Percentiles rank a stretch among this genome's conserved stretches.
phyloP scores from a whole-genome alignment of 2,329 filamentous ascomycete genomes.

The Cyphellophora europaea region DNA sequence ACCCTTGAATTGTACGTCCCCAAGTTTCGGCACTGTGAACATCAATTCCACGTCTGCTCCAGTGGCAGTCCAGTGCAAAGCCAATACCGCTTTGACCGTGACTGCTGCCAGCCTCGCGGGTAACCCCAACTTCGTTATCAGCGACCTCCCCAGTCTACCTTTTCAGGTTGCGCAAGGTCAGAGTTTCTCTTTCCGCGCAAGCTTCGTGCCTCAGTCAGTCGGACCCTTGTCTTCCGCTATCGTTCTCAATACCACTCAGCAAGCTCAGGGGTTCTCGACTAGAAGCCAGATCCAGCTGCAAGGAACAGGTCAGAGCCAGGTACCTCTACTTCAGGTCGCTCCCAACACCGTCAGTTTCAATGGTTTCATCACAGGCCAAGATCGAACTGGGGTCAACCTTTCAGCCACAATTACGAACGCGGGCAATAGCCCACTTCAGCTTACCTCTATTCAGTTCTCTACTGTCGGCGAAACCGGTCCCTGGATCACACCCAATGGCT shows the following conservation, averaged over 20 bases:
- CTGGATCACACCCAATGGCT: slow-evolving; percentile 13
- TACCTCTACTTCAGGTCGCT: slow-evolving; percentile 26
- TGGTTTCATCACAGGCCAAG: slow-evolving; percentile 27
- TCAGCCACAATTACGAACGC: slow-evolving; percentile 28
- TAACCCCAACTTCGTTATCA: slow-evolving; percentile 27
- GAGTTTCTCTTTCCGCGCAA: slow-evolving; percentile 32
- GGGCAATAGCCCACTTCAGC: slow-evolving; percentile 27
- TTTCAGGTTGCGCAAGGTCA: slow-evolving; percentile 23
- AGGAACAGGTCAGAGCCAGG: slow-evolving; percentile 29
- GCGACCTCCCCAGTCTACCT: slow-evolving; percentile 28
- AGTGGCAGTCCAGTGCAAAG: slow-evolving; percentile 8
- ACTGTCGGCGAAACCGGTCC: slow-evolving; percentile 10
- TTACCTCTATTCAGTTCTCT: slow-evolving; percentile 18
- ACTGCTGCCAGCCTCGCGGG: slow-evolving; percentile 15
- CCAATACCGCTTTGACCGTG: slow-evolving; percentile 25
- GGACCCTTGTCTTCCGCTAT: slow-evolving; percentile 29
- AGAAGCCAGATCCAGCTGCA: slow-evolving; percentile 28
- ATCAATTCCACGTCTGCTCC: slow-evolving; percentile 27
- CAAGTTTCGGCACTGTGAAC: slow-evolving; percentile 31
- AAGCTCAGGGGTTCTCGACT: slow-evolving; percentile 27
- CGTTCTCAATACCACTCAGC: slow-evolving; percentile 29
- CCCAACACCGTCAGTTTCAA: slow-evolving; percentile 32
- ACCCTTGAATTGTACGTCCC: slow-evolving; percentile 31
- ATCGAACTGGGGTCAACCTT: slow-evolving; percentile 21
- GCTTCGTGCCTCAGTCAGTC: slow-evolving; percentile 26